Conservation (phyloP, 139 green algal species). For the Desmodesmus armatus region DNA sequence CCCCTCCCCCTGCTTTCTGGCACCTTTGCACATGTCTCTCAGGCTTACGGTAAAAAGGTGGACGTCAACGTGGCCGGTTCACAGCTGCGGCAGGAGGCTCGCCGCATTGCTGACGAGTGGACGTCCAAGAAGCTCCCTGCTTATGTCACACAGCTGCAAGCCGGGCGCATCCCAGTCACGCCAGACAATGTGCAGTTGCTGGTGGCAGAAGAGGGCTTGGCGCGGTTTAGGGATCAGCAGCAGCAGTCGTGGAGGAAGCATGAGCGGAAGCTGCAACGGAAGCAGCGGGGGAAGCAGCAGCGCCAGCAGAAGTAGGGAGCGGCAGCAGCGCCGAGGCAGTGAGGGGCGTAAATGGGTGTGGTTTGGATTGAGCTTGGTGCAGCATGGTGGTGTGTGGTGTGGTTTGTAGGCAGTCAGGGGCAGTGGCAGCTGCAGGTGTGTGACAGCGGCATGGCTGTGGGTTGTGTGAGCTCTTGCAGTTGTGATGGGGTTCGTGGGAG, state of each 20-base stretch:
- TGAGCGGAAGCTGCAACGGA: background rate
- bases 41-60: background rate
- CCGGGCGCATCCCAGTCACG: constrained; percentile 4
- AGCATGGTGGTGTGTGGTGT: background rate
- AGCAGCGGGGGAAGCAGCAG: background rate
- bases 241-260: too few species aligned
- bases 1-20: too few species aligned
- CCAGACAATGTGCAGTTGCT: background rate
- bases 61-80: background rate
- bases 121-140: background rate
- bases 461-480: too few species aligned
- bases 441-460: background rate
- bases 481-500: too few species aligned
- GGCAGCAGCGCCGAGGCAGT: background rate
- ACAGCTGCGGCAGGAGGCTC: background rate
- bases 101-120: background rate
- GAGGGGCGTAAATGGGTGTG: too few species aligned
- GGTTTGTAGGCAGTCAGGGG: too few species aligned
- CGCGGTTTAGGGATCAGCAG: background rate
- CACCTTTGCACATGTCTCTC: too few species aligned
- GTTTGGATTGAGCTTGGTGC: too few species aligned
- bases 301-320: background rate
- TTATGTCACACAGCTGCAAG: background rate
- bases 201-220: background rate
- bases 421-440: background rate